A percentile compares a stretch with the other conserved stretches of the same genome.
Conservation (phyloP, 2,329 filamentous ascomycete genomes). For the Colletotrichum navitas region DNA sequence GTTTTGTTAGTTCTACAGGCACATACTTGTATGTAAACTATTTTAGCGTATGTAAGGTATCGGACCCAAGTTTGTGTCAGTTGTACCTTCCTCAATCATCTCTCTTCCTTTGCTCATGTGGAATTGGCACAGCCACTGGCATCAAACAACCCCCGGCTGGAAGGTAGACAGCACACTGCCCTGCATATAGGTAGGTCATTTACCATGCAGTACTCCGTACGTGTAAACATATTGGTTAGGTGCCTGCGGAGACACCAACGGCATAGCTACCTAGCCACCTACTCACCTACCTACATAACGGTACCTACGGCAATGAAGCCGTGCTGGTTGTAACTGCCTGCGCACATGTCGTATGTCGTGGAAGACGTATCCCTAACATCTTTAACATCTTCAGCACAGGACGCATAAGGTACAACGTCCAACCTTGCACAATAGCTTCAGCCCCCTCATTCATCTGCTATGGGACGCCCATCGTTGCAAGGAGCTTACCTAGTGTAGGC, state of each 20-base stretch:
- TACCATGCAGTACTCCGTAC: not conserved
- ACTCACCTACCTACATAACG: no score
- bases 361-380: not conserved
- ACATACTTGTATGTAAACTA: not conserved
- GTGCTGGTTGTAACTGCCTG: not conserved
- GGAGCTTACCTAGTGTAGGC: not conserved
- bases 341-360: not conserved
- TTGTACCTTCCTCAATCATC: conserved; percentile 8
- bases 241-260: no score
- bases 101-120: not conserved
- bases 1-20: not conserved
- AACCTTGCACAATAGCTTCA: conserved; percentile 15
- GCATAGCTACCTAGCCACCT: no score
- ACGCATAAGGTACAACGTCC: conserved; percentile 12
- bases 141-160: not conserved
- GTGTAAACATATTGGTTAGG: not conserved
- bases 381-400: not conserved
- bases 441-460: conserved; percentile 24
- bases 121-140: conserved; percentile 5
- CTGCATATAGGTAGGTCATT: conserved; percentile 7
- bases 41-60: not conserved
- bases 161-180: not conserved
- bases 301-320: not conserved
- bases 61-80: not conserved
- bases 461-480: conserved; percentile 19